These are phyloP conservation scores for Porpolomopsis calyptriformis DNA, from an alignment of 768 basidiomycete genomes.

Conservation along the genomic window DNA sequence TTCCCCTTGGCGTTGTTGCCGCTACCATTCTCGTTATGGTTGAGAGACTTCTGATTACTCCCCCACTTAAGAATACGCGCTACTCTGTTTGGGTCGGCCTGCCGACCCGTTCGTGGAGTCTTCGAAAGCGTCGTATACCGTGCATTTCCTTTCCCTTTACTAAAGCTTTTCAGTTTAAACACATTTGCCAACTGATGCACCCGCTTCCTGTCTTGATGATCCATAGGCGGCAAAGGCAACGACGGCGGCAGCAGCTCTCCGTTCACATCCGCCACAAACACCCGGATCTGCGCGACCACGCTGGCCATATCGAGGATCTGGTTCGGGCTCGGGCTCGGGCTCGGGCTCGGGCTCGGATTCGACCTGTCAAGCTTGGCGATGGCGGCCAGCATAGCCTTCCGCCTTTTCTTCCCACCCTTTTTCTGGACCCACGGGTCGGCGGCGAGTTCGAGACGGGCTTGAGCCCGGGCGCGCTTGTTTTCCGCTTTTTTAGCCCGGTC, in stretches of 20 bases:
- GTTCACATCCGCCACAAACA: constrained; percentile 51
- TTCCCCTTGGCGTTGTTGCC: constrained; percentile 24
- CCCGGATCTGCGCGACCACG: constrained; percentile 60
- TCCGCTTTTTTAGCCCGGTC: constrained; percentile 82
- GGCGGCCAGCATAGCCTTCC: constrained; percentile 55
- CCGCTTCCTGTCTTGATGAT: constrained; percentile 55
- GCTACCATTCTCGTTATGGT: constrained; percentile 19
- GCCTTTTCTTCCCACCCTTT: constrained; percentile 59
- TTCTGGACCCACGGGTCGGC: constrained; percentile 54
- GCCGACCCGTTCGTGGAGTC: constrained; percentile 47
- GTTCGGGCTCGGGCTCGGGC: constrained; percentile 34
- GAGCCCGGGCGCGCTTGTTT: constrained; percentile 50
- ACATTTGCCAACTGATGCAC: constrained; percentile 74
- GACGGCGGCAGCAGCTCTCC: constrained; percentile 28
- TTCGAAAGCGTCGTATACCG: constrained; percentile 73
- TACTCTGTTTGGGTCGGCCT: constrained; percentile 53
- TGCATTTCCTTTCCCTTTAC: constrained; percentile 55
- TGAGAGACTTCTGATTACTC: constrained; percentile 23
- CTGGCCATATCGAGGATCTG: constrained; percentile 53
- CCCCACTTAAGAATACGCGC: constrained; percentile 28
- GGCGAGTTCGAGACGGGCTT: constrained; percentile 43
- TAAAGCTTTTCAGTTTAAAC: constrained; percentile 70
- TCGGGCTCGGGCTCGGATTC: constrained; percentile 34
- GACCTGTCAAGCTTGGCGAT: constrained; percentile 36
- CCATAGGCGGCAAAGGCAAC: constrained; percentile 71